Percentiles rank a stretch among this genome's conserved stretches.
Evolutionary conservation across 306 rosid species (phyloP).

Genomic region (Trichosanthes truncata): DNA sequence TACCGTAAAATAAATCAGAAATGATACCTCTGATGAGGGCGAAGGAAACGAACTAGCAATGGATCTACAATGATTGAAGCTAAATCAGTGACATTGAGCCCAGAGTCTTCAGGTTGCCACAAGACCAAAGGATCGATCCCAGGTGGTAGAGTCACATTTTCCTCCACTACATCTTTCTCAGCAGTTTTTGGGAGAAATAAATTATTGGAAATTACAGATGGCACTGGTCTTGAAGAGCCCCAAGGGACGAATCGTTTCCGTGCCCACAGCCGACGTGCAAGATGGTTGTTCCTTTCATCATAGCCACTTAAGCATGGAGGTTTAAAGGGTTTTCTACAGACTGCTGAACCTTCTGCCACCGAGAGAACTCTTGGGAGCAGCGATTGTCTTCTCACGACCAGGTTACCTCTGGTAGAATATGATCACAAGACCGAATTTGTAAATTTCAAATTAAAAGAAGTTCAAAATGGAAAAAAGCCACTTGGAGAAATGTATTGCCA

Average conservation of each 20-base stretch:
- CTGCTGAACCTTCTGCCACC: conserved; percentile 49
- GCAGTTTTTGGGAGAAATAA: conserved; percentile 13
- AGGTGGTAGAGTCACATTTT: conserved; percentile 47
- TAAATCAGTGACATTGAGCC: conserved; percentile 22
- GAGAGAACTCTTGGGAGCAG: conserved; percentile 80
- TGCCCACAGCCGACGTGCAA: conserved; percentile 67
- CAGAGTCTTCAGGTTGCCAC: conserved; percentile 63
- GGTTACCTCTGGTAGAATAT: conserved; percentile 45
- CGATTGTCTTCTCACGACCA: conserved; percentile 65
- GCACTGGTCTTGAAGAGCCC: conserved; percentile 53
- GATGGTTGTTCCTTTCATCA: conserved; percentile 36
- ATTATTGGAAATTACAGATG: conserved; percentile 25
- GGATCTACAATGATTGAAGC: conserved; percentile 55
- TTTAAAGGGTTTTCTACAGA: conserved; percentile 83
- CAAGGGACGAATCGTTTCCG: conserved; percentile 92
- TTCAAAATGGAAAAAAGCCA: neutral
- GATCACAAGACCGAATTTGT: neutral
- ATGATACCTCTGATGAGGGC: conserved; percentile 80
- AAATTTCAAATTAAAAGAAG: neutral
- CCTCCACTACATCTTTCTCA: conserved; percentile 30
- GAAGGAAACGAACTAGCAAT: conserved; percentile 78
- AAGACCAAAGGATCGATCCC: conserved; percentile 70
- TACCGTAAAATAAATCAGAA: neutral
- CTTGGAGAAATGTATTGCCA: neutral
- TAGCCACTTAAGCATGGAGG: conserved; percentile 61